Conservation (phyloP, 352 stramenopile species). For the Plasmopara viticola region DNA sequence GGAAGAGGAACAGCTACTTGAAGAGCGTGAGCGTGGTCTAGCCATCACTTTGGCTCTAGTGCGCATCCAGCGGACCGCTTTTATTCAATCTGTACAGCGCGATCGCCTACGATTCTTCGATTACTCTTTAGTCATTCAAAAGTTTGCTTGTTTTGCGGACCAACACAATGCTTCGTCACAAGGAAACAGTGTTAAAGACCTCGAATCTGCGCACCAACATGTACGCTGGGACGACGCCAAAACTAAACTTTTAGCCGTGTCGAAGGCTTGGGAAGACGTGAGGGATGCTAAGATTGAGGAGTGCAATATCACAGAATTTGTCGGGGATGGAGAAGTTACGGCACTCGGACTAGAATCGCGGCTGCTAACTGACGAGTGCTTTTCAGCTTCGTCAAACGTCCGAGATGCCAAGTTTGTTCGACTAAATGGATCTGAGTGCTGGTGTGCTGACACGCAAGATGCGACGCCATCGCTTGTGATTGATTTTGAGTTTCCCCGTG, state of each 20-base stretch:
- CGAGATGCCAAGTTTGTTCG: conserved; percentile 51
- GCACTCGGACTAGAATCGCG: conserved; percentile 57
- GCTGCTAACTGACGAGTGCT: conserved; percentile 46
- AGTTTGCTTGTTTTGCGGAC: conserved; percentile 53
- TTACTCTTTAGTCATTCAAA: conserved; percentile 34
- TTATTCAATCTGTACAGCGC: conserved; percentile 47
- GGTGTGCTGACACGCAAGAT: conserved; percentile 51
- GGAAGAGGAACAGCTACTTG: conserved; percentile 59
- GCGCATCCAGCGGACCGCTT: conserved; percentile 40
- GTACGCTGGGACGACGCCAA: conserved; percentile 32
- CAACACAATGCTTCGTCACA: conserved; percentile 21
- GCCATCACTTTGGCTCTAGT: conserved; percentile 66
- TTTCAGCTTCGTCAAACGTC: conserved; percentile 50
- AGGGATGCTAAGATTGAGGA: conserved; percentile 13
- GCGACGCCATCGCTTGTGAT: conserved; percentile 47
- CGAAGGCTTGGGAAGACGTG: conserved; percentile 33
- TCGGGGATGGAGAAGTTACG: conserved; percentile 37
- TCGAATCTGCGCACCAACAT: conserved; percentile 7
- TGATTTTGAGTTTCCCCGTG: conserved; percentile 64
- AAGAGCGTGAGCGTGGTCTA: conserved; percentile 77
- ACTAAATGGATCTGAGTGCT: conserved; percentile 53
- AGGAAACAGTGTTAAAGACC: conserved; percentile 5
- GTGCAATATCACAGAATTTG: conserved; percentile 22
- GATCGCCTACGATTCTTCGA: conserved; percentile 71
- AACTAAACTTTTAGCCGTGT: conserved; percentile 21